Evolutionary conservation across 257 asterid genomes (phyloP).

Genomic region (Perilla frutescens): DNA sequence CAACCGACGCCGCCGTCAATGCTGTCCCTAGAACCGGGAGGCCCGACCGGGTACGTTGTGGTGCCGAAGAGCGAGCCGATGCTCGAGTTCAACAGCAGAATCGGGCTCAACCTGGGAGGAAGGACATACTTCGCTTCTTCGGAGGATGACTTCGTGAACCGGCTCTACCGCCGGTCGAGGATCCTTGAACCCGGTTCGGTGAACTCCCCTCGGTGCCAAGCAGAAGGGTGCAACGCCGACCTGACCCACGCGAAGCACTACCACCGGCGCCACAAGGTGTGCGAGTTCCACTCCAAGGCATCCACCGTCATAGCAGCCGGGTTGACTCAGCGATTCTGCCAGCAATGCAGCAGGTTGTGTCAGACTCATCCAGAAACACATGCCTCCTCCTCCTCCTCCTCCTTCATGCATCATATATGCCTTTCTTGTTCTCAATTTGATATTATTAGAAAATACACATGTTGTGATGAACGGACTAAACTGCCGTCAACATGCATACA

Average conservation of each 20-base stretch:
- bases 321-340: constrained; percentile 97
- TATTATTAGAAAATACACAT: too few relatives aligned
- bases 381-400: too few relatives aligned
- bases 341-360: constrained; percentile 95
- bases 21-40: constrained; percentile 67
- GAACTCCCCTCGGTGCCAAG: constrained; percentile 84
- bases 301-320: constrained; percentile 94
- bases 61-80: constrained; percentile 81
- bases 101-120: constrained; percentile 88
- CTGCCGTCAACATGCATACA: constrained; percentile 21
- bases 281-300: constrained; percentile 96
- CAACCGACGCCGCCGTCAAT: constrained; percentile 48
- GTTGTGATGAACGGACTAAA: constrained; percentile 28
- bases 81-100: constrained; percentile 53
- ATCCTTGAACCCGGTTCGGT: constrained; percentile 70
- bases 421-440: too few relatives aligned
- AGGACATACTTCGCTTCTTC: constrained; percentile 89
- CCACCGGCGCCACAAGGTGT: constrained; percentile 99
- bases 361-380: too few relatives aligned
- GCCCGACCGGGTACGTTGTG: constrained; percentile 58
- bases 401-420: too few relatives aligned
- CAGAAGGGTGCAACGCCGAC: constrained; percentile 95
- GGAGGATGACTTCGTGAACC: constrained; percentile 93
- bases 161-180: constrained; percentile 93
- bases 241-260: constrained; percentile 90